Evolutionary conservation across 306 rosid species (phyloP), one percentile per base, ranked within the genome.

Genomic region (Prunus dulcis): DNA sequence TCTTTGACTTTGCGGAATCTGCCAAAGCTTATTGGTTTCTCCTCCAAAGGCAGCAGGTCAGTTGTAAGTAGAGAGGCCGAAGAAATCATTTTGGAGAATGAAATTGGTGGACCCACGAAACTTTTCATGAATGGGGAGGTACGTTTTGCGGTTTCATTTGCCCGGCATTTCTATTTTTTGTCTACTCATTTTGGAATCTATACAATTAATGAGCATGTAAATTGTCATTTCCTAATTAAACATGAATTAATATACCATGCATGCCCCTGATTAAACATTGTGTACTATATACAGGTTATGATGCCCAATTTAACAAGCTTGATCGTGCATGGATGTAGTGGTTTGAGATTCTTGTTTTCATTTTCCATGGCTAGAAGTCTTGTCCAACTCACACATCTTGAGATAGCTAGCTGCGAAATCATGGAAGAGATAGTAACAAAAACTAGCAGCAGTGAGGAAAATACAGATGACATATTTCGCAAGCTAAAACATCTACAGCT

Each of bases 361-460:
- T 18, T 51, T 46, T 55, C 77, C 2, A 64, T 80, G 81, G 87
- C 82, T 2, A 38, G 2, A 19, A 14, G 72, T 57, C 27, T 86
- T 4, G 41, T 3, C 25, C 80, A 70, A 18, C 89, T 88, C 41
- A 61, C 80, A 72, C 76, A 61, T 46, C 80, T 89, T 19, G 25
- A 56, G 6, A 45, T 87, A 38, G 41, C 67, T 1, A 15, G 0
- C 17, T 89, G 93, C 20, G 3, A 34, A 6, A 34, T 34, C 2
- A 34, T 34, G 41, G 41, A 34, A 34, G 41, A 34, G 7, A 6
- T 34, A 34, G 41, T 5, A 32, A 0, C 38, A 4, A 32, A 4
- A 32, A 5, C n/a, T 4, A 6, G 34, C 0, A 3, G 3, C 32
- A 30, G 0, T 30, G 4, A 3, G 3, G 32, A 30, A 3, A 0